Base-by-base conservation (phyloP, 768 basidiomycete genomes). In the Russula sp. region DNA sequence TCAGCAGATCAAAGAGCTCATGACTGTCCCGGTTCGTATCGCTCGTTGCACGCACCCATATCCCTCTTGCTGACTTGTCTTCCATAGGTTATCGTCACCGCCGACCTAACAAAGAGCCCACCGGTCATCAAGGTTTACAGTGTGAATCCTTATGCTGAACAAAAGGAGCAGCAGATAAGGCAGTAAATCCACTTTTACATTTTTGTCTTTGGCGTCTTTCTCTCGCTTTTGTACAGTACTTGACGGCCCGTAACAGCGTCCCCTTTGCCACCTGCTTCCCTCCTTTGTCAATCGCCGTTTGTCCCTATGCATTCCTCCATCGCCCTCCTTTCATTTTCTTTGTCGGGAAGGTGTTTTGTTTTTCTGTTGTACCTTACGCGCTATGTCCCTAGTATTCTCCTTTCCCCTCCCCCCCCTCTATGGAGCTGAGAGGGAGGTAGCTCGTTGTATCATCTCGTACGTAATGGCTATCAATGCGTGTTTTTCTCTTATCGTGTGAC, bases 61-160 rank as follows among this genome's bases (percentile, higher is more conserved):
- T 52, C 66, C 57, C 40, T 57, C n/a, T 22, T 45, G 2, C 61
- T 56, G 0, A 59, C 45, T 32, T 20, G 20, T 40, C 45, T 58
- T 59, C 14, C 62, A 3, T 68, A 94, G 91, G 93, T 95, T 68
- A 95, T 97, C 70, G 87, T 97, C 68, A 95, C 94, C 47, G 93
- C 93, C 37, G 94, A 98, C 74, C 76, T 96, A 69, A 93, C 92
- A 65, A 97, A 96, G 84, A 93, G 90, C 69, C 94, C 94, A 45
- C 94, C 94, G 4, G 91, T 98, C 70, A 89, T 98, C 80, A 95
- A 97, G 75, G 94, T 98, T 61, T 94, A 94, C 80, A 94, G 92
- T 70, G 90, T 94, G 71, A 94, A 94, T 72, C 94, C 94, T 8
- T 95, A 91, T 74, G 87, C 91, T 47, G 81, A 82, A 64, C 75